phyloP scores from a whole-genome alignment of 768 basidiomycete genomes.

The Naganishia vaughanmartiniae region DNA sequence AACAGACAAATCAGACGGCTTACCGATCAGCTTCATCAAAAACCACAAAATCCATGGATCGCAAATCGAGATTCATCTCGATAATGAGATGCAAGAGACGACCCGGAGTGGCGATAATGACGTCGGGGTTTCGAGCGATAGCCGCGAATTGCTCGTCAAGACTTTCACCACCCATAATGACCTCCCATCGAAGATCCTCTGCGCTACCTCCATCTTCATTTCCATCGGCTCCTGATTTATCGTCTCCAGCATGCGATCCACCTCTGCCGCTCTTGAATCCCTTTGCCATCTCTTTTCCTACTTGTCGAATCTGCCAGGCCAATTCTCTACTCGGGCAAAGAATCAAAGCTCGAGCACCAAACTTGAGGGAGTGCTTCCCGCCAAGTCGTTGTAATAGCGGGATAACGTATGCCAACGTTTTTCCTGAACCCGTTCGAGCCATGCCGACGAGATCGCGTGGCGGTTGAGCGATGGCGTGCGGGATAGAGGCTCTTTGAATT shows the following conservation, averaged over 20 bases:
- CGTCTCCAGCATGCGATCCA: conserved; percentile 72
- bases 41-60: conserved; percentile 81
- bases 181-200: conserved; percentile 76
- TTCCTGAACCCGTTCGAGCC: conserved; percentile 97
- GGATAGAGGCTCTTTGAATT: conserved; percentile 87
- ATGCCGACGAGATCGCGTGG: conserved; percentile 93
- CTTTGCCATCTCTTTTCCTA: conserved; percentile 88
- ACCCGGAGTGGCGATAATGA: conserved; percentile 96
- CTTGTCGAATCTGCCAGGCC: conserved; percentile 86
- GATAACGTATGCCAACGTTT: conserved; percentile 92
- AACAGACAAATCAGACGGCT: not conserved
- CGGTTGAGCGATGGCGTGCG: conserved; percentile 74
- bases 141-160: conserved; percentile 94
- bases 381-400: conserved; percentile 84
- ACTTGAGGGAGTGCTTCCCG: conserved; percentile 71
- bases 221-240: conserved; percentile 54
- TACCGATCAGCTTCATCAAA: conserved; percentile 94
- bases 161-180: conserved; percentile 92
- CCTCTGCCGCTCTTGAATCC: conserved; percentile 64
- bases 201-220: conserved; percentile 60
- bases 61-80: conserved; percentile 91
- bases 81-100: conserved; percentile 93
- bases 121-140: conserved; percentile 89
- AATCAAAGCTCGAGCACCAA: conserved; percentile 82
- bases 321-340: conserved; percentile 90